Evolutionary conservation across 2,329 filamentous ascomycete genomes (phyloP).

Genomic region (Podosphaera xanthii): DNA sequence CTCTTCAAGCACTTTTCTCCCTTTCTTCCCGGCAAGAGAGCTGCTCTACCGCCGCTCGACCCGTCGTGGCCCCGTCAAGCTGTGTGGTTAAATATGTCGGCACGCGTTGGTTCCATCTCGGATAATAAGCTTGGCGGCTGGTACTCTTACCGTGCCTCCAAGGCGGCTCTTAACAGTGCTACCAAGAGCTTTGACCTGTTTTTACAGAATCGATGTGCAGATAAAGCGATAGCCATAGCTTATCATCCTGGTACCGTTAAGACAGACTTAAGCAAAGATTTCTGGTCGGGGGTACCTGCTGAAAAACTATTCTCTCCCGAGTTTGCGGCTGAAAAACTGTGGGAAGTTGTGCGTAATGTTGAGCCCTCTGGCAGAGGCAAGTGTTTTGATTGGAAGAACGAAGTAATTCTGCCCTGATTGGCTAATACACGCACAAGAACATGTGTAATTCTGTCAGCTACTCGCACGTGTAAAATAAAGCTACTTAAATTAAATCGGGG

Average conservation of each 20-base stretch:
- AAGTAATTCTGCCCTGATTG: conserved; percentile 25
- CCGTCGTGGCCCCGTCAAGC: conserved; percentile 24
- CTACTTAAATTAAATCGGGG: no score
- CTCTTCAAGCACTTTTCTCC: conserved; percentile 52
- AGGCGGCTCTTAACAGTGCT: conserved; percentile 49
- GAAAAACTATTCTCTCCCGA: conserved; percentile 42
- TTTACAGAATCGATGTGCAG: conserved; percentile 30
- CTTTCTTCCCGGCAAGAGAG: conserved; percentile 38
- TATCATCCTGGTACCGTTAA: conserved; percentile 66
- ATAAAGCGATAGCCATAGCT: conserved; percentile 41
- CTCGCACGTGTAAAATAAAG: no score
- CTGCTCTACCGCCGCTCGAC: conserved; percentile 14
- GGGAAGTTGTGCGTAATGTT: conserved; percentile 30
- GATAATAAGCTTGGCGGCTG: conserved; percentile 58
- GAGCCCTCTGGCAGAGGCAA: conserved; percentile 30
- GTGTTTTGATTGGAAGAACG: conserved; percentile 48
- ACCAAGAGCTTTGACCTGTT: conserved; percentile 50
- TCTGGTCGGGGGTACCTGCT: conserved; percentile 41
- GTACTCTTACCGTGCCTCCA: conserved; percentile 61
- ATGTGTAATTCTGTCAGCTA: no score
- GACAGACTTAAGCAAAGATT: conserved; percentile 49
- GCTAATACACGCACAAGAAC: no score
- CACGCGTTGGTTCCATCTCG: conserved; percentile 49
- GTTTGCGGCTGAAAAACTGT: conserved; percentile 40
- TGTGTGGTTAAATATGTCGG: conserved; percentile 53